Conservation (phyloP, 1,139 yeast species). For the Candida sp. region DNA sequence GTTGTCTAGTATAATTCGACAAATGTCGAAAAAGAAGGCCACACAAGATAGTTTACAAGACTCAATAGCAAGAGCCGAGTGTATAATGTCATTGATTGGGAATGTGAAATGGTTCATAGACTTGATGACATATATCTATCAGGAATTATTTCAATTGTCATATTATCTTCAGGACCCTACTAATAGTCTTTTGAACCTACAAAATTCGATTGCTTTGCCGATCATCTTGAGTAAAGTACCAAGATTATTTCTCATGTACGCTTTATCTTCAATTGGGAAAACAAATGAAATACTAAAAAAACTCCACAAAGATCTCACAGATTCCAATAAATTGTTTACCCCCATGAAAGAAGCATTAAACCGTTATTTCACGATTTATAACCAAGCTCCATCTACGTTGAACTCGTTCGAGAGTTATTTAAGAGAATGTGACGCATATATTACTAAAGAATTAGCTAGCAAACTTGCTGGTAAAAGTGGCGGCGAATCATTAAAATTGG, state of each 20-base stretch:
- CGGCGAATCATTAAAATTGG: constrained; percentile 42
- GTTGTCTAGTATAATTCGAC: constrained; percentile 57
- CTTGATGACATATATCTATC: constrained; percentile 60
- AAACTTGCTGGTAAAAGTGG: constrained; percentile 24
- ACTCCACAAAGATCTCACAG: constrained; percentile 40
- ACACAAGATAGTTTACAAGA: constrained; percentile 51
- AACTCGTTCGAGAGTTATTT: constrained; percentile 61
- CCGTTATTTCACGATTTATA: constrained; percentile 51
- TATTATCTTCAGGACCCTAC: constrained; percentile 17
- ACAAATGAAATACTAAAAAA: constrained; percentile 57
- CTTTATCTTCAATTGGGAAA: constrained; percentile 66
- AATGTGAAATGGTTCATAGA: constrained; percentile 79
- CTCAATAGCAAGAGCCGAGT: constrained; percentile 53
- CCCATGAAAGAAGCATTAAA: constrained; percentile 56
- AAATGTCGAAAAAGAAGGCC: constrained; percentile 49
- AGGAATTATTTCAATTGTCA: constrained; percentile 53
- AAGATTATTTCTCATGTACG: constrained; percentile 63
- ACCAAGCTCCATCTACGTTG: constrained; percentile 55
- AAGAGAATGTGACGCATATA: constrained; percentile 42
- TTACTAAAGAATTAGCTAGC: constrained; percentile 25
- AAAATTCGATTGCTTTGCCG: constrained; percentile 46
- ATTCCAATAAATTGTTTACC: constrained; percentile 38
- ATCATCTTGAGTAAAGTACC: constrained; percentile 66
- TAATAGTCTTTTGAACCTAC: constrained; percentile 20
- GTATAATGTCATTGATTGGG: constrained; percentile 63